phyloP scores from a whole-genome alignment of 1,139 yeast species.

The Yamadazyma mexicana region DNA sequence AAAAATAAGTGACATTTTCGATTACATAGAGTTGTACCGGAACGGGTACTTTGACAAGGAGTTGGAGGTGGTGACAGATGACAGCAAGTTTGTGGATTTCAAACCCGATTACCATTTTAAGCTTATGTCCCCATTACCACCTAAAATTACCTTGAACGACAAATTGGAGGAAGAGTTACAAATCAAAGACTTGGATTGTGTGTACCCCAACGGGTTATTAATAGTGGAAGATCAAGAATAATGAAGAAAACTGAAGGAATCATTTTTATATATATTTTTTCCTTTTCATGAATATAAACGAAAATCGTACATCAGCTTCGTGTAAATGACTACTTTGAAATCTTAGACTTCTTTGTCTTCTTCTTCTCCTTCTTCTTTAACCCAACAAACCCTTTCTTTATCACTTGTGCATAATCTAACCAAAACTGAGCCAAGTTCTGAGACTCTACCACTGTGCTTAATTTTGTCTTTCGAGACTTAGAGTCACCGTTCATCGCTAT shows the following conservation, averaged over 20 bases:
- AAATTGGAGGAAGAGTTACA: constrained; percentile 13
- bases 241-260: neutral
- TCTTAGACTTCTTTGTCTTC: constrained; percentile 46
- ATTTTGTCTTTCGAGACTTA: constrained; percentile 44
- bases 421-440: constrained; percentile 64
- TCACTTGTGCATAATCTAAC: constrained; percentile 62
- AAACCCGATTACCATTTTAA: constrained; percentile 31
- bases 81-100: constrained; percentile 22
- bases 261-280: neutral
- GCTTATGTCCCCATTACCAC: constrained; percentile 42
- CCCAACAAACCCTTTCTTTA: constrained; percentile 59
- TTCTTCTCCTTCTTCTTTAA: constrained; percentile 52
- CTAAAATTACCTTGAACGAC: constrained; percentile 33
- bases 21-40: constrained; percentile 49
- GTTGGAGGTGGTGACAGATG: constrained; percentile 26
- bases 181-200: constrained; percentile 31
- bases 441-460: constrained; percentile 64
- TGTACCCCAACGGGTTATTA: constrained; percentile 47
- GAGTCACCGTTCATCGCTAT: constrained; percentile 44
- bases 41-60: constrained; percentile 38
- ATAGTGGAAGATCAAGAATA: constrained; percentile 30
- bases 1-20: constrained; percentile 56
- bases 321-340: constrained; percentile 3
- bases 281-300: no score
- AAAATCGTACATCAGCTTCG: no score